These are phyloP conservation scores for Penicillium sumatraense DNA, from an alignment of 2,329 filamentous ascomycete species.

Conservation along the genomic window DNA sequence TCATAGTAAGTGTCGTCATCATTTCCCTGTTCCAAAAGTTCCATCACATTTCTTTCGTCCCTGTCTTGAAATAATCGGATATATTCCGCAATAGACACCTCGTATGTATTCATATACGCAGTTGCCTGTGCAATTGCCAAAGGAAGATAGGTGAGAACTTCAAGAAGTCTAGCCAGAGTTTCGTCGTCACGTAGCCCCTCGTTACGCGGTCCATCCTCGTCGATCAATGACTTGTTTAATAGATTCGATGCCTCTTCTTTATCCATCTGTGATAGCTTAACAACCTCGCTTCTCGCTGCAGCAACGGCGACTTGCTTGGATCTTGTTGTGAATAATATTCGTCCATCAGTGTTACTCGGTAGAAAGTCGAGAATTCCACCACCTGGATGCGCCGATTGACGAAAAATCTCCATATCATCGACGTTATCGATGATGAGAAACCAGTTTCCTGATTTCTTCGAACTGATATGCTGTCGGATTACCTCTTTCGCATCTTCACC, in stretches of 20 bases:
- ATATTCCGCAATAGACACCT: too few relatives aligned
- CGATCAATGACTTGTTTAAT: neutral
- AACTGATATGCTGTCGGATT: neutral
- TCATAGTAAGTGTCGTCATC: constrained; percentile 19
- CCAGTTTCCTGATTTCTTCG: neutral
- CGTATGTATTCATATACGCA: constrained; percentile 24
- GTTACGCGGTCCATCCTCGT: neutral
- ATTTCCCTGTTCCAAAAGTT: neutral
- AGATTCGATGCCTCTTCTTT: neutral
- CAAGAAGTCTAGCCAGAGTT: constrained; percentile 9
- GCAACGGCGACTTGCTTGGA: neutral
- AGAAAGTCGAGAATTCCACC: too few relatives aligned
- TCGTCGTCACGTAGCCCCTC: neutral
- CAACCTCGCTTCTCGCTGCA: neutral
- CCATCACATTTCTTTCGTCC: neutral
- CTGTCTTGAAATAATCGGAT: constrained; percentile 11
- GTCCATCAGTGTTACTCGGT: too few relatives aligned
- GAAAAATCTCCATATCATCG: neutral
- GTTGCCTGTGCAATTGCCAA: constrained; percentile 29
- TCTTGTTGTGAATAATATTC: neutral
- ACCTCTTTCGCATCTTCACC: neutral
- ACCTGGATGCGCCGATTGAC: neutral
- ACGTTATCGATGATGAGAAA: neutral
- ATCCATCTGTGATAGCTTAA: neutral
- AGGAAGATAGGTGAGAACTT: constrained; percentile 24